Conservation (phyloP, 31 red algal species). For the Asparagopsis taxiformis region DNA sequence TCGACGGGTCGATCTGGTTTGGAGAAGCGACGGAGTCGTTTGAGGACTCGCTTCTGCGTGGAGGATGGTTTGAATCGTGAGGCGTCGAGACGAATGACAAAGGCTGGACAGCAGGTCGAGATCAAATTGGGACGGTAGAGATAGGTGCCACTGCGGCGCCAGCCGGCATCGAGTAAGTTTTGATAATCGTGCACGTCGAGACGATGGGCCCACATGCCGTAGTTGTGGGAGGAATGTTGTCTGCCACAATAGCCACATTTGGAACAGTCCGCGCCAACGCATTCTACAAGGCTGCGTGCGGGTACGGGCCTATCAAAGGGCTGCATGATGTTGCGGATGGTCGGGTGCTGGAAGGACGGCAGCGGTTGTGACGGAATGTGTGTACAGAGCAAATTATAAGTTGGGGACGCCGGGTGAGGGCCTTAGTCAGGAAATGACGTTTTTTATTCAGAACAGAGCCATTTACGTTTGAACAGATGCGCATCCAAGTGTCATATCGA, state of each 20-base stretch:
- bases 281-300: conserved; percentile 43
- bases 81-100: conserved; percentile 79
- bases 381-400: no score
- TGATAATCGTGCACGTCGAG: conserved; percentile 81
- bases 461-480: not conserved
- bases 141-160: conserved; percentile 87
- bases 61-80: conserved; percentile 55
- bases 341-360: not conserved
- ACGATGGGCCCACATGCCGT: conserved; percentile 71
- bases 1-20: not conserved
- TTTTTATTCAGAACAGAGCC: not conserved
- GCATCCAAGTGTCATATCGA: not conserved
- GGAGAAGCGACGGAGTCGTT: conserved; percentile 35
- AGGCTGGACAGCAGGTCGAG: conserved; percentile 85
- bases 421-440: not conserved
- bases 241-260: conserved; percentile 67
- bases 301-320: conserved; percentile 9
- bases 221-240: conserved; percentile 30
- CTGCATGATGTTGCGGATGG: not conserved
- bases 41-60: conserved; percentile 77
- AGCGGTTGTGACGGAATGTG: no score
- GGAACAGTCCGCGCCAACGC: conserved; percentile 43
- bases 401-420: no score
- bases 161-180: conserved; percentile 75
- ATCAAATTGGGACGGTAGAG: conserved; percentile 79